Evolutionary conservation across 345 rosid genomes (phyloP), one percentile per base, ranked within the genome.

Genomic region (Salix brachista): DNA sequence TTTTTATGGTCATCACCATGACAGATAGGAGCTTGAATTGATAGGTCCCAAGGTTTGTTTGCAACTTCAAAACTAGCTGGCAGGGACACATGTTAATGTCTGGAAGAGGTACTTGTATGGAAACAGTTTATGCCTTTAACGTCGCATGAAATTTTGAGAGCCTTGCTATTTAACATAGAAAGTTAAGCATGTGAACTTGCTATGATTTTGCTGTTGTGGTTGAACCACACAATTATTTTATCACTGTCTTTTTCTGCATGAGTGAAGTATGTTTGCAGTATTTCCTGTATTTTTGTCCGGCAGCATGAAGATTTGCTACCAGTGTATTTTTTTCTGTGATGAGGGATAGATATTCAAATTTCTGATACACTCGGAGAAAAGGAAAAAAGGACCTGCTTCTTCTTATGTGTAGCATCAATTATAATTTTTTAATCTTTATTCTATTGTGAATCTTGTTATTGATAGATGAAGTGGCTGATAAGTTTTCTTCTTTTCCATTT

Each of bases 401-500:
- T 26, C 21, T 30, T 26, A 56, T 56, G 28, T 54, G 58, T 10
- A 67, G 21, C 37, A 3, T 42, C 70, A 32, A 5, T 70, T 21
- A 19, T 67, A n/a, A 58, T 7, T 46, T 34, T 48, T n/a, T 44
- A 8, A 60, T 19, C 74, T 69, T n/a, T 34, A 60, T 70, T 23
- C 16, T 37, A 21, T 77, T 25, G 50, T 6, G 58, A 11, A 32
- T 26, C 25, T 12, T 23, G 30, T 32, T 44, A 61, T 6, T 65
- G 39, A 52, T 69, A 62, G 30, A 66, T 66, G 65, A 52, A 44
- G n/a, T 46, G 25, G 46, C 70, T n/a, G 8, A 70, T 23, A 16
- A 32, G 44, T 46, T 60, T 25, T 58, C 25, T 25, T 41, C n/a
- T 77, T 75, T 50, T 17, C 78, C 70, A 80, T 70, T 77, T 80